Evolutionary conservation across 2,329 filamentous ascomycete genomes (phyloP).

Genomic region (Calonectria montana): DNA sequence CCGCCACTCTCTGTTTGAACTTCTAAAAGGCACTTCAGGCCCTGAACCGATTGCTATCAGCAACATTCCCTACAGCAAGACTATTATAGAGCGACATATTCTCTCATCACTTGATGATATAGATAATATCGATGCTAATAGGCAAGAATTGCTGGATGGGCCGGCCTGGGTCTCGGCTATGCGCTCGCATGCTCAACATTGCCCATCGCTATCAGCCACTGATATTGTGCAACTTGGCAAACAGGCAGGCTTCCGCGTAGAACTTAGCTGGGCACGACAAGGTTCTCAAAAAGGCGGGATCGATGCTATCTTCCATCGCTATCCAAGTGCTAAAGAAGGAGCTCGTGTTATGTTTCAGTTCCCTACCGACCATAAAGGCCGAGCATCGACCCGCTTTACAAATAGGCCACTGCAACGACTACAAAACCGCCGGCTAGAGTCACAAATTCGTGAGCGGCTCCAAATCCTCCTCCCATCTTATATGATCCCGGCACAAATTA

Average conservation of each 20-base stretch:
- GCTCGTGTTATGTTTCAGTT: no score
- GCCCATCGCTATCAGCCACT: no score
- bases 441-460: not conserved
- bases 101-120: no score
- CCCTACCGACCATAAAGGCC: not conserved
- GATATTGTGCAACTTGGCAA: no score
- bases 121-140: no score
- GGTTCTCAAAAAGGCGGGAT: no score
- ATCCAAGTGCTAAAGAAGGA: no score
- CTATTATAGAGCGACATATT: not conserved
- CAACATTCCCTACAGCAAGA: not conserved
- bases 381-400: not conserved
- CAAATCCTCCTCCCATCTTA: not conserved
- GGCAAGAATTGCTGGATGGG: conserved; percentile 20
- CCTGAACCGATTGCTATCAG: not conserved
- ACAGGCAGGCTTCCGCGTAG: no score
- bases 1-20: not conserved
- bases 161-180: no score
- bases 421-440: not conserved
- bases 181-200: no score
- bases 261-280: no score
- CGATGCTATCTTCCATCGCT: no score
- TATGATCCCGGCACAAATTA: not conserved
- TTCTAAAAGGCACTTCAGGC: not conserved
- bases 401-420: not conserved